These are phyloP conservation scores for Mortierella polycephala DNA, from an alignment of 371 early-diverging fungal species.

Conservation along the genomic window DNA sequence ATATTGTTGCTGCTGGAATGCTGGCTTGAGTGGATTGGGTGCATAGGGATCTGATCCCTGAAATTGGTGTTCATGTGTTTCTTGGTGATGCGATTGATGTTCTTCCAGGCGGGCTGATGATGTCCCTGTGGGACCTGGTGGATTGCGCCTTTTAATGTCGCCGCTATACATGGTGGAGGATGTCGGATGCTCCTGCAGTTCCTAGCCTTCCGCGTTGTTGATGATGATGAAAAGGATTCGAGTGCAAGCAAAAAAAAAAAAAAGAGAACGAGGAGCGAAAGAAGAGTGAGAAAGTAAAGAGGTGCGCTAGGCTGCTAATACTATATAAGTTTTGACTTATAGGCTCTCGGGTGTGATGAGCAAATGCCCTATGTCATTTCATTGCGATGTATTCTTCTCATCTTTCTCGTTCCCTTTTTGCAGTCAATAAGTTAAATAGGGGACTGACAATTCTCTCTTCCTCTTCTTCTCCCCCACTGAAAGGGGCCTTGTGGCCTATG, in stretches of 20 bases:
- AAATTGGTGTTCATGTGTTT: neutral
- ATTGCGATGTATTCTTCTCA: neutral
- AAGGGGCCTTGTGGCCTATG: no score
- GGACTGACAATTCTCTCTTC: no score
- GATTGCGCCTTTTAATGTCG: slow-evolving; percentile 51
- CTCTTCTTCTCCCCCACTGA: no score
- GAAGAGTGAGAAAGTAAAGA: slow-evolving; percentile 4
- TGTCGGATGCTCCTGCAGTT: no score
- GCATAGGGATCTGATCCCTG: slow-evolving; percentile 36
- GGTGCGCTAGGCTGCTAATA: neutral
- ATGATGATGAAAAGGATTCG: neutral
- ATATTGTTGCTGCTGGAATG: slow-evolving; percentile 40
- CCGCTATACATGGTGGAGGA: slow-evolving; percentile 26
- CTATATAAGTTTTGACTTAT: no score
- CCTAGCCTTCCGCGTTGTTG: no score
- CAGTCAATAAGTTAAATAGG: no score
- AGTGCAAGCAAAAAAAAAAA: slow-evolving; percentile 6
- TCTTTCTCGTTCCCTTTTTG: no score
- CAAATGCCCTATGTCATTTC: no score
- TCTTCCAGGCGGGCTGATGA: neutral
- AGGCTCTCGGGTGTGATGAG: no score
- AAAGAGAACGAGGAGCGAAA: neutral
- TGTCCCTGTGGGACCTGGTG: slow-evolving; percentile 9
- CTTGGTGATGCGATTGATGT: neutral
- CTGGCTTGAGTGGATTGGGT: slow-evolving; percentile 41